Evolutionary conservation across 2,329 filamentous ascomycete species (phyloP), one percentile per base, ranked within the genome.

Genomic region (Emmonsia crescens): DNA sequence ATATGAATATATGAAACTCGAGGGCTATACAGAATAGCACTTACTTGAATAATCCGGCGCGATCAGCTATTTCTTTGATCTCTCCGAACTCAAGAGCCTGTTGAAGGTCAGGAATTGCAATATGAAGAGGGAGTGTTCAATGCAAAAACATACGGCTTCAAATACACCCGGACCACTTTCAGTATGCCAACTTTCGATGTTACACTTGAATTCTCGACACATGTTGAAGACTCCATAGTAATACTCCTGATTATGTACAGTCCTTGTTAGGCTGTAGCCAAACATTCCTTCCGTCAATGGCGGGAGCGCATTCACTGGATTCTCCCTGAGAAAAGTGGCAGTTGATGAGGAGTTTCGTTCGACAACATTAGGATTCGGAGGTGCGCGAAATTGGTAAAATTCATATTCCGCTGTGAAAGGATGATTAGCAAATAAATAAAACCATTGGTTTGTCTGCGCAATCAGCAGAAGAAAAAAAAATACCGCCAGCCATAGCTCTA

Each of bases 101-200:
- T 29, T 29, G n/a, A 60, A 56, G 55, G 42, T 59, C 36, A 59
- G 57, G n/a, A 12, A 33, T 36, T 24, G 42, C 27, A 48, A 51
- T 24, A 59, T 1, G 12, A 42, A 19, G 29, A 5, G 21, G 12
- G 46, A 6, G 21, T 44, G 3, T 56, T 49, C 62, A 59, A n/a
- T 60, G 31, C 24, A 52, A 51, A 51, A 73, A 48, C 79, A 68
- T 68, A 83, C 91, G 14, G 94, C 94, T 78, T 99, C 94, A 73
- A 93, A 97, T 3, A 99, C 94, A 52, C 92, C 92, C 0, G 92
- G 92, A 0, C 92, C 92, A 66, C 88, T 92, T 77, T 96, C 92
- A 9, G 92, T 96, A 77, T 96, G 92, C 92, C 92, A 96, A 54
- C 92, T 91, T 74, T 96, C 92, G 57, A 96, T 89, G 65, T 88